These are phyloP conservation scores for Astrothelium macrocarpum DNA, from an alignment of 495 filamentous ascomycete genomes.

Conservation along the genomic window DNA sequence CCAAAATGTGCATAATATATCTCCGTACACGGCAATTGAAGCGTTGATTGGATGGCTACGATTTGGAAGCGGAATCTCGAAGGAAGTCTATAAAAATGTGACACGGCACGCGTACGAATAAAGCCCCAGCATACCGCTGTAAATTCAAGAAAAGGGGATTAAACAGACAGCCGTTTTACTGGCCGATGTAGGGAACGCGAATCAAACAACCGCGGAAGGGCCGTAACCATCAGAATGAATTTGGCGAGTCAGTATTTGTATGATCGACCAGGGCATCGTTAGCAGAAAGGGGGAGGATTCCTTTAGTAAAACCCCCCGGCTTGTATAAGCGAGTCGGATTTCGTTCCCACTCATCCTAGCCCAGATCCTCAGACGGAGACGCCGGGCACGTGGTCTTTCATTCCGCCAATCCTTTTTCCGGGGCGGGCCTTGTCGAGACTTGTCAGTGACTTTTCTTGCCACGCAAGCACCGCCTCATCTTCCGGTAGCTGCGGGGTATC, in stretches of 20 bases:
- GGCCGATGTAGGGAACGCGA: neutral
- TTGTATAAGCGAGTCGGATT: constrained; percentile 2
- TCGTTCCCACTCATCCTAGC: neutral
- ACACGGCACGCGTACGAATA: too few relatives aligned
- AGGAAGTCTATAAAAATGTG: too few relatives aligned
- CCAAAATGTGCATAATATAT: too few relatives aligned
- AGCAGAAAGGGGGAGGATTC: neutral
- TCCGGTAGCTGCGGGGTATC: neutral
- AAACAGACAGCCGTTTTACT: too few relatives aligned
- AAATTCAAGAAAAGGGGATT: too few relatives aligned
- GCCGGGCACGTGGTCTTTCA: neutral
- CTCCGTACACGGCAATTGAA: too few relatives aligned
- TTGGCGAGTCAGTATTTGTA: neutral
- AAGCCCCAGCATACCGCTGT: too few relatives aligned
- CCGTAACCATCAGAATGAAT: neutral
- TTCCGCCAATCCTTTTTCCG: neutral
- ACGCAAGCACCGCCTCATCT: neutral
- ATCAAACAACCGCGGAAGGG: neutral
- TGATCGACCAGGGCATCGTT: neutral
- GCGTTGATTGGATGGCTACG: too few relatives aligned
- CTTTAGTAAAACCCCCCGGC: neutral
- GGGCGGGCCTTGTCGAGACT: neutral
- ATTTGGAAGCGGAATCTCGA: too few relatives aligned
- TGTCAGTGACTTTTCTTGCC: neutral
- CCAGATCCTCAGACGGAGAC: neutral